phyloP scores from a whole-genome alignment of 1,284 basidiomycete species.

The Ganoderma boninense region DNA sequence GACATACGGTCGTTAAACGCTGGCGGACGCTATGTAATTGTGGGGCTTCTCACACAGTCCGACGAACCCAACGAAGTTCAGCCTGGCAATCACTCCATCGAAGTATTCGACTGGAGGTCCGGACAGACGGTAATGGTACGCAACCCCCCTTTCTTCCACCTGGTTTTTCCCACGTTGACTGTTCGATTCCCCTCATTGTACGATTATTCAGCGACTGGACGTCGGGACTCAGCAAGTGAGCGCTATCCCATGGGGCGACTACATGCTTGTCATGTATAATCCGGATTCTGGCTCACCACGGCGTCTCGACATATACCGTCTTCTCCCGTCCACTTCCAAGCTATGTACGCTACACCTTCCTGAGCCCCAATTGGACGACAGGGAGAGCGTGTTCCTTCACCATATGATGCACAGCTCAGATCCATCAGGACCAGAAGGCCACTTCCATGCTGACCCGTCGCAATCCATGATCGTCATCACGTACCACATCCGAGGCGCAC shows the following conservation, averaged over 20 bases:
- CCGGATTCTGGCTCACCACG: background rate
- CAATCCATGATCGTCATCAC: background rate
- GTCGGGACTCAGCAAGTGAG: background rate
- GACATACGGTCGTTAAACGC: no score
- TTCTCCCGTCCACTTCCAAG: background rate
- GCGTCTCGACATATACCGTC: background rate
- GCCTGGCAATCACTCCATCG: no score
- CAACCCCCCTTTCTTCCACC: background rate
- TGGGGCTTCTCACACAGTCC: no score
- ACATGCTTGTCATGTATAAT: background rate
- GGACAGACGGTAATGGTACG: background rate
- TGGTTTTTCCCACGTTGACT: background rate
- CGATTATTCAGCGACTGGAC: background rate
- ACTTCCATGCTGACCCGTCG: background rate
- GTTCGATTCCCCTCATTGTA: background rate
- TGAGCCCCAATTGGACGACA: no score
- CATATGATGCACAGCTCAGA: background rate
- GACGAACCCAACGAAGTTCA: no score
- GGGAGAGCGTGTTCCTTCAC: background rate
- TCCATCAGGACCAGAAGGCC: background rate
- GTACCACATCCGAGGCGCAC: background rate
- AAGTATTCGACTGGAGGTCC: background rate
- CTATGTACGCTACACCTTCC: background rate
- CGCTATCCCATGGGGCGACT: background rate
- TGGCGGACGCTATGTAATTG: no score